phyloP scores from a whole-genome alignment of 164 flowering plant genomes.

The Vitis riparia region DNA sequence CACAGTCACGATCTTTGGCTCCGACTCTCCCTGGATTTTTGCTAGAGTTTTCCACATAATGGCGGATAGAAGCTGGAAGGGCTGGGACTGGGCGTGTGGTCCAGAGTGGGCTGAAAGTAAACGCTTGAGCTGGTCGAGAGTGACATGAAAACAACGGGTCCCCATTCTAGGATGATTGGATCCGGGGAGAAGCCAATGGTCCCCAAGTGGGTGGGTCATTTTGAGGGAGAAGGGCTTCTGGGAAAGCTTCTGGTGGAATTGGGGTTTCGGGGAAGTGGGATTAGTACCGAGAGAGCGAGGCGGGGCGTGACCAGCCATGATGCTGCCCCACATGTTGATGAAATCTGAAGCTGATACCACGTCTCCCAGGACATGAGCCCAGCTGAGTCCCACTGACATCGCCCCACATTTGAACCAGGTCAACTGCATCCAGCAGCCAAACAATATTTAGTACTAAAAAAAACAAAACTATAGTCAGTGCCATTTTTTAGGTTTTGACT shows the following conservation, averaged over 20 bases:
- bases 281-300: constrained; percentile 5
- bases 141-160: constrained; percentile 39
- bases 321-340: constrained; percentile 51
- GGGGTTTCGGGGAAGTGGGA: constrained; percentile 3
- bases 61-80: constrained; percentile 55
- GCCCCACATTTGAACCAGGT: constrained; percentile 86
- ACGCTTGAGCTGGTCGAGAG: constrained; percentile 30
- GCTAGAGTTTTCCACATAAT: constrained; percentile 67
- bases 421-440: constrained; percentile 33
- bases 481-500: too few species aligned
- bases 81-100: constrained; percentile 11
- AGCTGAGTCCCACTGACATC: constrained; percentile 63
- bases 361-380: constrained; percentile 81
- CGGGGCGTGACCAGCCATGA: constrained; percentile 30
- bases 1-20: constrained; percentile 41
- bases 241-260: background rate
- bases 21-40: constrained; percentile 31
- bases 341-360: constrained; percentile 53
- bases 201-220: constrained; percentile 46
- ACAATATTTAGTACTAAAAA: background rate
- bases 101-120: constrained; percentile 22
- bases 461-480: background rate
- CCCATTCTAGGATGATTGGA: constrained; percentile 37
- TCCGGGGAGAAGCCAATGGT: constrained; percentile 37
- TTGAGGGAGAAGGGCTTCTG: constrained; percentile 31